phyloP scores from a whole-genome alignment of 495 filamentous ascomycete genomes.

The Penicillium soppii region DNA sequence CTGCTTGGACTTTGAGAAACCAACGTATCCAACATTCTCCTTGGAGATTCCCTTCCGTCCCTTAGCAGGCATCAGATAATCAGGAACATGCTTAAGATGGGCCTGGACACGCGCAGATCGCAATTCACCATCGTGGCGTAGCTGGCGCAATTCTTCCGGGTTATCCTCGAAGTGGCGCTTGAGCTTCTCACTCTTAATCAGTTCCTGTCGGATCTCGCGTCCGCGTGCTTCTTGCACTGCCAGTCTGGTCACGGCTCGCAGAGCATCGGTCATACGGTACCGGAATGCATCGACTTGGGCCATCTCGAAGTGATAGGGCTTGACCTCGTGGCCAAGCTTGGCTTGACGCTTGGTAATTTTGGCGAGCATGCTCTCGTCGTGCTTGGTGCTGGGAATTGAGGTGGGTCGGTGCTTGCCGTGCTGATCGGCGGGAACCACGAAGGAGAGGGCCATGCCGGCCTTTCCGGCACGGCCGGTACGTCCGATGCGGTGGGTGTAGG shows the following conservation, averaged over 20 bases:
- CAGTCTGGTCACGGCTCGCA: slow-evolving; percentile 75
- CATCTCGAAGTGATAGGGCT: slow-evolving; percentile 94
- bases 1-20: slow-evolving; percentile 68
- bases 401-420: slow-evolving; percentile 91
- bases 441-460: slow-evolving; percentile 91
- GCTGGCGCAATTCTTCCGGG: slow-evolving; percentile 78
- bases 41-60: slow-evolving; percentile 65
- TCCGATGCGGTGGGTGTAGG: slow-evolving; percentile 93
- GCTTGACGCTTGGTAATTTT: slow-evolving; percentile 71
- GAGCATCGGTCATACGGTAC: slow-evolving; percentile 89
- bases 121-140: slow-evolving; percentile 88
- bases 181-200: slow-evolving; percentile 88
- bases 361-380: slow-evolving; percentile 80
- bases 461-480: slow-evolving; percentile 89
- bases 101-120: slow-evolving; percentile 75
- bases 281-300: slow-evolving; percentile 86
- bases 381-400: slow-evolving; percentile 61
- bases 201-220: slow-evolving; percentile 81
- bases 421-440: slow-evolving; percentile 77
- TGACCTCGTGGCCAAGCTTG: slow-evolving; percentile 72
- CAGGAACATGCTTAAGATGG: slow-evolving; percentile 93
- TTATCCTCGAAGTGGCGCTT: slow-evolving; percentile 98
- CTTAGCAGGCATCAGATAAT: slow-evolving; percentile 84
- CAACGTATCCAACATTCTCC: slow-evolving; percentile 68
- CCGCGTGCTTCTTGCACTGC: slow-evolving; percentile 87